Percentiles rank a stretch among this genome's conserved stretches.
Conservation (phyloP, 2,329 filamentous ascomycete genomes). For the Penicillium sp. region DNA sequence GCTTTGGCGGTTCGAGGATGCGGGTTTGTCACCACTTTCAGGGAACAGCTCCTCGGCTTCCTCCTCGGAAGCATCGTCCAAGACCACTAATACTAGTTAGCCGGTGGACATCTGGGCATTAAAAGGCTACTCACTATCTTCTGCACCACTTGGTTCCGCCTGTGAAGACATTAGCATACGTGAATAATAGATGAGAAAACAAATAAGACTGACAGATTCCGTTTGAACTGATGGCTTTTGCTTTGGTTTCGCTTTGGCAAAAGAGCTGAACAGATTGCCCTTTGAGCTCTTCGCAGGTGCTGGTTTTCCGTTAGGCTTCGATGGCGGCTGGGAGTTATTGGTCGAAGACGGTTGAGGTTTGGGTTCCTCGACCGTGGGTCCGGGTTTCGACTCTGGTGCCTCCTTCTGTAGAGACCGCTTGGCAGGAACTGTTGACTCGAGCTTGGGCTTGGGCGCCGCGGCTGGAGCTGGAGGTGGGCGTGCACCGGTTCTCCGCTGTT, state of each 20-base stretch:
- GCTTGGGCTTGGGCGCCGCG: slow-evolving; percentile 28
- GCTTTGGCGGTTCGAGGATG: slow-evolving; percentile 43
- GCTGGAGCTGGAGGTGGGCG: slow-evolving; percentile 38
- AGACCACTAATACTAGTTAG: slow-evolving; percentile 37
- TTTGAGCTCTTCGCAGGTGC: slow-evolving; percentile 57
- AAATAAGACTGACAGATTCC: slow-evolving; percentile 38
- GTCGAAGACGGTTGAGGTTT: slow-evolving; percentile 19
- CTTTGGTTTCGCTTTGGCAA: slow-evolving; percentile 68
- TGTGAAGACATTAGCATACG: slow-evolving; percentile 20
- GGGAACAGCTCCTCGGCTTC: slow-evolving; percentile 53
- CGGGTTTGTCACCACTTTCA: slow-evolving; percentile 36
- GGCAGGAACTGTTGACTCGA: slow-evolving; percentile 37
- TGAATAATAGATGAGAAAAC: slow-evolving; percentile 5
- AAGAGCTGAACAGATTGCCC: slow-evolving; percentile 72
- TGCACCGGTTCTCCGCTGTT: slow-evolving; percentile 49
- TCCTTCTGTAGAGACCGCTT: slow-evolving; percentile 41
- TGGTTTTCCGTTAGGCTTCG: slow-evolving; percentile 38
- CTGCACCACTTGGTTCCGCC: slow-evolving; percentile 39
- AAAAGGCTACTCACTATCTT: slow-evolving; percentile 48
- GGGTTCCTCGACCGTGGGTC: slow-evolving; percentile 23
- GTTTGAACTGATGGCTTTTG: slow-evolving; percentile 43
- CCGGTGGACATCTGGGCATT: not conserved
- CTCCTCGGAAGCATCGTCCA: slow-evolving; percentile 59
- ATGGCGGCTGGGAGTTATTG: slow-evolving; percentile 31
- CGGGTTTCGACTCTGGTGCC: slow-evolving; percentile 22